phyloP scores from a whole-genome alignment of 768 basidiomycete species.

The Phlegmacium glaucopus region DNA sequence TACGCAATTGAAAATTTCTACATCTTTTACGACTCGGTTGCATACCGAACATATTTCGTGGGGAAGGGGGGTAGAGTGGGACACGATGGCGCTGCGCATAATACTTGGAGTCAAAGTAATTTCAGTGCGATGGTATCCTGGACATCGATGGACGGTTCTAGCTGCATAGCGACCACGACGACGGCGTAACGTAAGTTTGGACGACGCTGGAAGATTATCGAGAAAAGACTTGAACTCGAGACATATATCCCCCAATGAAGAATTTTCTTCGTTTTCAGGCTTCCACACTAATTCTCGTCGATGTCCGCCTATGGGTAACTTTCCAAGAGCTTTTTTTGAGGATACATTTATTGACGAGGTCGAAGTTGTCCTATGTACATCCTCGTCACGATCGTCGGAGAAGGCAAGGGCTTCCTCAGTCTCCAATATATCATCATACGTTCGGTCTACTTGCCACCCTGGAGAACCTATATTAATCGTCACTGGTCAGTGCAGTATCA shows the following conservation, averaged over 20 bases:
- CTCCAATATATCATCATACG: too few relatives aligned
- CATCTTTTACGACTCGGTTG: constrained; percentile 1
- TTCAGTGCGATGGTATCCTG: not conserved
- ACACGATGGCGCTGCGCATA: not conserved
- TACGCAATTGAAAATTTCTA: not conserved
- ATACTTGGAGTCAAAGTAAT: not conserved
- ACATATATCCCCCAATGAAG: not conserved
- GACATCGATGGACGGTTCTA: not conserved
- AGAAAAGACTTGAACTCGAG: constrained; percentile 1
- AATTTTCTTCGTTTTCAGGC: not conserved
- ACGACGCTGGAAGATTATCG: too few relatives aligned
- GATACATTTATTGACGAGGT: not conserved
- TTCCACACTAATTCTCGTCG: constrained; percentile 1
- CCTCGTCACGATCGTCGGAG: too few relatives aligned
- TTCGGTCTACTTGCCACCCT: too few relatives aligned
- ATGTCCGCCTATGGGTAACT: not conserved
- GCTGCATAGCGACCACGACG: not conserved
- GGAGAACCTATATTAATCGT: too few relatives aligned
- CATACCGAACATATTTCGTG: constrained; percentile 1
- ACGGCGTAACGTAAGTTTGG: not conserved
- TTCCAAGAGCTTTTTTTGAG: not conserved
- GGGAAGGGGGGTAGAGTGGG: too few relatives aligned
- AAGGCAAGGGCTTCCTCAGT: too few relatives aligned
- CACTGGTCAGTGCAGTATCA: not conserved
- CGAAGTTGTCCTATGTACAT: too few relatives aligned